A percentile compares a stretch with the other conserved stretches of the same genome.
Conservation (phyloP, 2,329 filamentous ascomycete genomes). For the Plenodomus biglobosus region DNA sequence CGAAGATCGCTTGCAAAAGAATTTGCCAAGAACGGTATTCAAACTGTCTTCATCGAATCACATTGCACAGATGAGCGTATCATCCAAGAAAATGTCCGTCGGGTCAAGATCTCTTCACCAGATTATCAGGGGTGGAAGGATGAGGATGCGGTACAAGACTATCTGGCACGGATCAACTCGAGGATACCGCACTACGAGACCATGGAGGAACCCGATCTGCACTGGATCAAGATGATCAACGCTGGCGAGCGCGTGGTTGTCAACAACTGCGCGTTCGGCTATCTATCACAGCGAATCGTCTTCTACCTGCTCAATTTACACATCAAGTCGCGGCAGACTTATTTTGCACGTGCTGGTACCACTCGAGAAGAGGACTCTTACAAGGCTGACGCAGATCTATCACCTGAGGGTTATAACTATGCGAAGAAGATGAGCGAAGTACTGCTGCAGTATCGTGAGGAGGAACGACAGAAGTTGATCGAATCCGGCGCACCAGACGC, state of each 20-base stretch:
- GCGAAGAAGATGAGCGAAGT: constrained; percentile 70
- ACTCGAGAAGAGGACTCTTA: constrained; percentile 88
- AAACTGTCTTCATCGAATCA: constrained; percentile 97
- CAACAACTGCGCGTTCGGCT: constrained; percentile 96
- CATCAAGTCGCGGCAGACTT: constrained; percentile 91
- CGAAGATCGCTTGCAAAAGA: constrained; percentile 87
- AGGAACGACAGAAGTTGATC: constrained; percentile 71
- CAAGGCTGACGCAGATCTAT: constrained; percentile 85
- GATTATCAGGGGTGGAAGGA: constrained; percentile 94
- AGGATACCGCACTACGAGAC: constrained; percentile 96
- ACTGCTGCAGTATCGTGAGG: constrained; percentile 77
- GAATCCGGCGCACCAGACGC: constrained; percentile 67
- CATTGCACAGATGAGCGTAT: constrained; percentile 92
- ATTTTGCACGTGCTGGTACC: constrained; percentile 85
- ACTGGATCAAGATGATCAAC: constrained; percentile 99
- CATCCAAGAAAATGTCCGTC: constrained; percentile 92
- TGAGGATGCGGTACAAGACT: constrained; percentile 88
- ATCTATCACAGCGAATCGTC: constrained; percentile 93
- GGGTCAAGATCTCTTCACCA: constrained; percentile 96
- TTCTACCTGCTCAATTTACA: constrained; percentile 98
- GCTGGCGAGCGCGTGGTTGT: constrained; percentile 90
- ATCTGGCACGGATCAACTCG: constrained; percentile 83
- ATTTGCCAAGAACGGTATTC: constrained; percentile 93
- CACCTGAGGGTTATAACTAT: constrained; percentile 76
- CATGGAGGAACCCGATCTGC: constrained; percentile 90